These are phyloP conservation scores for Polytrichum formosum DNA, from an alignment of 225 moss, liverwort and hornwort genomes.

Conservation along the genomic window DNA sequence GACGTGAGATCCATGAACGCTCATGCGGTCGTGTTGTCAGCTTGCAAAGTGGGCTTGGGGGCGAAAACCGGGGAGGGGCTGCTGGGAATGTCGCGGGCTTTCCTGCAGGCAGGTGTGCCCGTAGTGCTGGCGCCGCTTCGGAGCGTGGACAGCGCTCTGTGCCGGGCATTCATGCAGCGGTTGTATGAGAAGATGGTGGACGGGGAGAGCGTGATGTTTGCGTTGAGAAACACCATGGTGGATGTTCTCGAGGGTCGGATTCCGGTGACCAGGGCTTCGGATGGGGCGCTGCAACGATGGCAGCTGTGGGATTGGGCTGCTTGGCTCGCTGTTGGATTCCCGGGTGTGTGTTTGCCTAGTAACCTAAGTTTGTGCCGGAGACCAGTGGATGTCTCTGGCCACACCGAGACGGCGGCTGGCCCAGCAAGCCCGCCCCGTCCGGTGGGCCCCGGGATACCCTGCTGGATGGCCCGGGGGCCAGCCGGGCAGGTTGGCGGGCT, in stretches of 20 bases:
- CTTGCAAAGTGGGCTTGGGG: conserved; percentile 3
- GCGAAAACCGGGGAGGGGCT: conserved; percentile 7
- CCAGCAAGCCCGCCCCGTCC: too few species aligned
- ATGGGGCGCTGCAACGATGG: not conserved
- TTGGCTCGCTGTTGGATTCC: conserved; percentile 20
- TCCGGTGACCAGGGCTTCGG: not conserved
- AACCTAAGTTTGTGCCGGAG: too few species aligned
- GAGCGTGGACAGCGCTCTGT: not conserved
- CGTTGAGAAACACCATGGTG: conserved; percentile 13
- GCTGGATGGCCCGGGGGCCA: too few species aligned
- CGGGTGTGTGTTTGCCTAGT: not conserved
- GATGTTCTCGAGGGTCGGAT: conserved; percentile 5
- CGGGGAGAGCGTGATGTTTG: conserved; percentile 14
- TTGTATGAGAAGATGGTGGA: conserved; percentile 1
- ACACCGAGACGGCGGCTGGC: too few species aligned
- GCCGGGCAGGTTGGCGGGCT: too few species aligned
- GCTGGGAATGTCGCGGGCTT: conserved; percentile 17
- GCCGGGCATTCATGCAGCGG: conserved; percentile 9
- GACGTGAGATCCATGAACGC: conserved; percentile 3
- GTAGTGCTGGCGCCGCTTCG: conserved; percentile 2
- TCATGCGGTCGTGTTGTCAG: not conserved
- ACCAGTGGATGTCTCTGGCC: too few species aligned
- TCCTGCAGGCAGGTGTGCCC: conserved; percentile 9
- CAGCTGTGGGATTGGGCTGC: conserved; percentile 14
- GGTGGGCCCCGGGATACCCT: too few species aligned